A percentile compares a stretch with the other conserved stretches of the same genome.
Evolutionary conservation across 768 basidiomycete species (phyloP).

Genomic region (Cyclocybe aegerita): DNA sequence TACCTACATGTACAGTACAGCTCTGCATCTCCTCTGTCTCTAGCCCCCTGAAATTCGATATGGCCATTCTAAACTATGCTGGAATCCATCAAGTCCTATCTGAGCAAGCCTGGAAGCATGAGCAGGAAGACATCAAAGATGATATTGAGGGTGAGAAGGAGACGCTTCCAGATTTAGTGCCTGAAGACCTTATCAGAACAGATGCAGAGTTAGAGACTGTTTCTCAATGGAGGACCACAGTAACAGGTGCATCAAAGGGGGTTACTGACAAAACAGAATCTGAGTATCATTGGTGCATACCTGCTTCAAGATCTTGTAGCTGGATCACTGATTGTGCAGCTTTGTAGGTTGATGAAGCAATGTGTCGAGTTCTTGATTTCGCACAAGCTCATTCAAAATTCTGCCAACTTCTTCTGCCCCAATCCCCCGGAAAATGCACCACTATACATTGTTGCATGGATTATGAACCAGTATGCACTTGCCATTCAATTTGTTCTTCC

Average conservation of each 20-base stretch:
- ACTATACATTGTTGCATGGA: too few relatives aligned
- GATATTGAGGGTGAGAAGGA: conserved; percentile 24
- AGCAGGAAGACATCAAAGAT: conserved; percentile 15
- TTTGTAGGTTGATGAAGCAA: conserved; percentile 3
- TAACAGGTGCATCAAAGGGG: conserved; percentile 22
- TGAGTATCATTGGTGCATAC: conserved; percentile 30
- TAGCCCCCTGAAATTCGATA: too few relatives aligned
- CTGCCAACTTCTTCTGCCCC: conserved; percentile 8
- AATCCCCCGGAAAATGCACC: conserved; percentile 5
- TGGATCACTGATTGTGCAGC: too few relatives aligned
- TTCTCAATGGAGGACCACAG: not conserved
- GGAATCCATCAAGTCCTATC: too few relatives aligned
- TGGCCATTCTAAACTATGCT: too few relatives aligned
- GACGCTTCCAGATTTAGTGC: conserved; percentile 12
- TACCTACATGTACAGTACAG: too few relatives aligned
- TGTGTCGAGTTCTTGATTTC: conserved; percentile 4
- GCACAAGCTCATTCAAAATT: not conserved
- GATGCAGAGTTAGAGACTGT: not conserved
- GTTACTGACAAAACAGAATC: too few relatives aligned
- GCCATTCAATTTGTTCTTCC: too few relatives aligned
- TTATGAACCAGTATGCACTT: conserved; percentile 13
- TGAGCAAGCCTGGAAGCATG: too few relatives aligned
- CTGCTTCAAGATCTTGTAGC: not conserved
- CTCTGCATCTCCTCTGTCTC: too few relatives aligned
- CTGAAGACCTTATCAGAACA: too few relatives aligned